Evolutionary conservation across 352 stramenopile genomes (phyloP).

Genomic region (Discostella stelligera): DNA sequence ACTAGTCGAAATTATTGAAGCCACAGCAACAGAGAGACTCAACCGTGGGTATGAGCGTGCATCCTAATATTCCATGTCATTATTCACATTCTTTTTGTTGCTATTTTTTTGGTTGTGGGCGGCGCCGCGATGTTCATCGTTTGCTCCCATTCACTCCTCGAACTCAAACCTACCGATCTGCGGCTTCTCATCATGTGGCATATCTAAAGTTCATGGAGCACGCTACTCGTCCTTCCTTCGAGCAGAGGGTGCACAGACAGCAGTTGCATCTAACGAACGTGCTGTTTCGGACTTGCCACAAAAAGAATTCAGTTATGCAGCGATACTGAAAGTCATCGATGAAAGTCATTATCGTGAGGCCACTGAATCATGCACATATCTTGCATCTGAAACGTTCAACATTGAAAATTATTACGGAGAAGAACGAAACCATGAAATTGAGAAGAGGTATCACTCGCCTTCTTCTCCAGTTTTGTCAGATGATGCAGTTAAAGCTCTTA

Average conservation of each 20-base stretch:
- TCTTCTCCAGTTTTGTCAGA: constrained; percentile 23
- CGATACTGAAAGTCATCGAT: constrained; percentile 45
- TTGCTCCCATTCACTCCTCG: constrained; percentile 4
- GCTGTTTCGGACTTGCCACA: background rate
- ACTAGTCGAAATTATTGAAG: too few species aligned
- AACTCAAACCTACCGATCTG: background rate
- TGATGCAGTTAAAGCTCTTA: constrained; percentile 25
- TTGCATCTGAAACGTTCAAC: constrained; percentile 22
- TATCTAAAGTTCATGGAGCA: background rate
- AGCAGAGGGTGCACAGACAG: background rate
- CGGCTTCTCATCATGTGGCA: background rate
- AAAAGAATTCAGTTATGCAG: constrained; percentile 34
- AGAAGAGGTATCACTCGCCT: constrained; percentile 16
- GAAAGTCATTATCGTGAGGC: constrained; percentile 32
- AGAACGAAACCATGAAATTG: background rate
- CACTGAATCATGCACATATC: constrained; percentile 25
- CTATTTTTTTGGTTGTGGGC: background rate
- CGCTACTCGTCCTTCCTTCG: background rate
- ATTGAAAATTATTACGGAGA: background rate
- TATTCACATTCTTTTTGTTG: background rate
- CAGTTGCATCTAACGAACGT: background rate
- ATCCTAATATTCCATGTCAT: constrained; percentile 1
- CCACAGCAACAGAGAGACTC: too few species aligned
- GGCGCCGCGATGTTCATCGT: constrained; percentile 8
- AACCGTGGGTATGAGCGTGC: background rate